Evolutionary conservation across 2,329 filamentous ascomycete species (phyloP).

Genomic region (Hirsutella thompsonii): DNA sequence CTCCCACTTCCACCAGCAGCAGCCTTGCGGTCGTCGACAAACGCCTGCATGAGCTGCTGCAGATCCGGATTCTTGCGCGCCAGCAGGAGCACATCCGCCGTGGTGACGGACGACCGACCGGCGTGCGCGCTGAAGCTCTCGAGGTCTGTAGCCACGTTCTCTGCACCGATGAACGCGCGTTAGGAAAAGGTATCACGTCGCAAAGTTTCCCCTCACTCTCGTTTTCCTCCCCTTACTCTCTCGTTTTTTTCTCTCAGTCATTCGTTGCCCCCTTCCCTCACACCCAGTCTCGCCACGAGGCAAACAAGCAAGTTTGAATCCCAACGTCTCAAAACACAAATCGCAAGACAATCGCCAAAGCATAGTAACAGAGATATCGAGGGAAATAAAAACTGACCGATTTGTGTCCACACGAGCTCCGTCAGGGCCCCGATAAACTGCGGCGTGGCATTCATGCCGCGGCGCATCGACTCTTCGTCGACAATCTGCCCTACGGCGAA

Average conservation of each 20-base stretch:
- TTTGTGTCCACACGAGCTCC: slow-evolving; percentile 77
- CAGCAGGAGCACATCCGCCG: slow-evolving; percentile 79
- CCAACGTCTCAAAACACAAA: too few relatives aligned
- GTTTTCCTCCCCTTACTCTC: too few relatives aligned
- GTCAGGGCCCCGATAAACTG: slow-evolving; percentile 82
- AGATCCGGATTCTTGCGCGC: slow-evolving; percentile 79
- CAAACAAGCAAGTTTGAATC: too few relatives aligned
- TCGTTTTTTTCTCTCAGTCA: too few relatives aligned
- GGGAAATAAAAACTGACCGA: slow-evolving; percentile 38
- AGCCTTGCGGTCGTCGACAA: slow-evolving; percentile 45
- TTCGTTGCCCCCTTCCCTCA: too few relatives aligned
- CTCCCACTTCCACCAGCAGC: neutral
- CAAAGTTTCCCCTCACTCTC: neutral
- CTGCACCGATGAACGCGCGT: slow-evolving; percentile 17
- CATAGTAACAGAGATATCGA: too few relatives aligned
- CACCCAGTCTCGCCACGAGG: too few relatives aligned
- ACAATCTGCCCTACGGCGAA: slow-evolving; percentile 75
- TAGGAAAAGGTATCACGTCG: neutral
- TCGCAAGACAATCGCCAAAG: too few relatives aligned
- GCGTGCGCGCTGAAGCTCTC: slow-evolving; percentile 59
- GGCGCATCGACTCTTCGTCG: slow-evolving; percentile 57
- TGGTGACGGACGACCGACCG: slow-evolving; percentile 64
- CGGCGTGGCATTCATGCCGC: slow-evolving; percentile 70
- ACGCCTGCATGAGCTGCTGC: slow-evolving; percentile 58
- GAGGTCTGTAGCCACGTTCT: slow-evolving; percentile 43